These are phyloP conservation scores for Aspergillus novoparasiticus DNA, from an alignment of 2,329 filamentous ascomycete genomes.

Conservation along the genomic window DNA sequence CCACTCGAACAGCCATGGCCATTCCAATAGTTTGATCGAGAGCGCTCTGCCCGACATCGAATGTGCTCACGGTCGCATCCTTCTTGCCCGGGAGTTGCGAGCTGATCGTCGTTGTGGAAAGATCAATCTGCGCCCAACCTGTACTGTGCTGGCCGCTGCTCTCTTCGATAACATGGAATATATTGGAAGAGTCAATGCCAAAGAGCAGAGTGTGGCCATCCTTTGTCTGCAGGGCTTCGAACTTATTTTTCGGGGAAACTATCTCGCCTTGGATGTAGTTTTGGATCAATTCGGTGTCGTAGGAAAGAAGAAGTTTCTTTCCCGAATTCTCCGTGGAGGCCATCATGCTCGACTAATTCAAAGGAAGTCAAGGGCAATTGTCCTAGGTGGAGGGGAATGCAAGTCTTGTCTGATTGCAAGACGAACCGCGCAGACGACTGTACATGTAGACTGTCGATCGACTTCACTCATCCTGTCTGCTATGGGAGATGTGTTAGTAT, in stretches of 20 bases:
- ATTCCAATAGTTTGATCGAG: slow-evolving; percentile 6
- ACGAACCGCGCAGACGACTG: no score
- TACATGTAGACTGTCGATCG: no score
- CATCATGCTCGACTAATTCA: no score
- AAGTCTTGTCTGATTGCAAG: no score
- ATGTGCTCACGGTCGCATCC: neutral
- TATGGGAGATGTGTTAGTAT: no score
- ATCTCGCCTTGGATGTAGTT: slow-evolving; percentile 11
- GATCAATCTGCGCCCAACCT: slow-evolving; percentile 8
- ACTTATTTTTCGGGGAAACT: slow-evolving; percentile 7
- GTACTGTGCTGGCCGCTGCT: slow-evolving; percentile 1
- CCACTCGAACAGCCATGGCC: slow-evolving; percentile 1
- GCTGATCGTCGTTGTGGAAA: slow-evolving; percentile 1
- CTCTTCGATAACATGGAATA: slow-evolving; percentile 12
- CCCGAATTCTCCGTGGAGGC: no score
- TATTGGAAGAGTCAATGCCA: neutral
- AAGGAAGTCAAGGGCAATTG: no score
- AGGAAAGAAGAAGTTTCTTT: neutral
- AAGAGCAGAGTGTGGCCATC: slow-evolving; percentile 10
- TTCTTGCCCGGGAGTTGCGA: slow-evolving; percentile 1
- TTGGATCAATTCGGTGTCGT: slow-evolving; percentile 5
- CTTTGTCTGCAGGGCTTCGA: slow-evolving; percentile 7
- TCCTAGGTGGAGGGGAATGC: no score
- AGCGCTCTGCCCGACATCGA: slow-evolving; percentile 13
- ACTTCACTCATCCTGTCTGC: no score